These are phyloP conservation scores for Bjerkandera adusta DNA, from an alignment of 1,284 basidiomycete species.

Conservation along the genomic window DNA sequence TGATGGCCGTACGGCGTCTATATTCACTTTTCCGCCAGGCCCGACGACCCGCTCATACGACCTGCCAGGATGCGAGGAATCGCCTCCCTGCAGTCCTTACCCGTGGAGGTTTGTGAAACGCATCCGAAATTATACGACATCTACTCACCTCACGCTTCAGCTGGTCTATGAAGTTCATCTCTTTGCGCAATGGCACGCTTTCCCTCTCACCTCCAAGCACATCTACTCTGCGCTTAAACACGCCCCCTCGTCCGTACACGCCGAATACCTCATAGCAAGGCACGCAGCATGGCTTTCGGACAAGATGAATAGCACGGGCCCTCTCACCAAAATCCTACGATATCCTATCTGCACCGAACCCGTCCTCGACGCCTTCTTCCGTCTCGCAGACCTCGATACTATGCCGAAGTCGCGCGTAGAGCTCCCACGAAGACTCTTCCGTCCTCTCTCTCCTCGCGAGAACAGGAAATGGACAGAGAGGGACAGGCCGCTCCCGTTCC, in stretches of 20 bases:
- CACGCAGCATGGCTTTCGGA: background rate
- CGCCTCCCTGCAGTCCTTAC: constrained; percentile 2
- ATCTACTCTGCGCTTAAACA: constrained; percentile 51
- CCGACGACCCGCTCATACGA: no score
- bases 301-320: constrained; percentile 22
- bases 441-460: constrained; percentile 35
- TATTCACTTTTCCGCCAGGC: no score
- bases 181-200: constrained; percentile 52
- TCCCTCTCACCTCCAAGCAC: constrained; percentile 56
- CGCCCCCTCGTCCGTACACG: constrained; percentile 51
- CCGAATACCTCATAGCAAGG: constrained; percentile 52
- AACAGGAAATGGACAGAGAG: constrained; percentile 36
- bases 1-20: background rate
- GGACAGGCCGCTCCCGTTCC: constrained; percentile 60
- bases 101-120: constrained; percentile 7
- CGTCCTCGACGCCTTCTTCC: constrained; percentile 53
- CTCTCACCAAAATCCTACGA: constrained; percentile 51
- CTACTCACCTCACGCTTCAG: constrained; percentile 34
- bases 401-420: constrained; percentile 30
- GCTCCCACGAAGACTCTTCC: constrained; percentile 65
- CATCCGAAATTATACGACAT: no score
- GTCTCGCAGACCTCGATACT: constrained; percentile 19
- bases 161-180: constrained; percentile 74
- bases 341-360: constrained; percentile 62
- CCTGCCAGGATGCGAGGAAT: background rate